phyloP scores from a whole-genome alignment of 169 alveolate species.

The Plasmodium sp. region DNA sequence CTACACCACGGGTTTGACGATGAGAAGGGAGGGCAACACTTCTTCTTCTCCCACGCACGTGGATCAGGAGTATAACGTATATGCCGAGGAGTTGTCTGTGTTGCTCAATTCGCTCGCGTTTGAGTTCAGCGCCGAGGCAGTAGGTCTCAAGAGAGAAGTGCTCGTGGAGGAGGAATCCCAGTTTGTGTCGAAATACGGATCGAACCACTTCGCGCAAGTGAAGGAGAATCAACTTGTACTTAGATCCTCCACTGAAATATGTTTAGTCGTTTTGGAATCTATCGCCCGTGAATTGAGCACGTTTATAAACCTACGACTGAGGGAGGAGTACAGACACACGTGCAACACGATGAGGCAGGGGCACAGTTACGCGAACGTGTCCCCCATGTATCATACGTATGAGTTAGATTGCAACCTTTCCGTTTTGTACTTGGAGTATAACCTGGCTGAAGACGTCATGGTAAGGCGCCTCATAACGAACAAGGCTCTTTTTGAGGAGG shows the following conservation, averaged over 20 bases:
- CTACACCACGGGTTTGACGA: conserved; percentile 22
- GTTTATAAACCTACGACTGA: conserved; percentile 25
- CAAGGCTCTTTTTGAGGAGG: conserved; percentile 38
- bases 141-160: conserved; percentile 11
- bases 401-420: conserved; percentile 65
- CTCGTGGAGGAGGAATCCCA: conserved; percentile 6
- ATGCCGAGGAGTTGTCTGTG: conserved; percentile 68
- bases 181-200: not conserved
- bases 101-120: conserved; percentile 32
- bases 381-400: conserved; percentile 45
- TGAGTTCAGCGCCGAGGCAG: conserved; percentile 27
- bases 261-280: conserved; percentile 29
- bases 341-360: conserved; percentile 14
- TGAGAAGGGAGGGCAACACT: not conserved
- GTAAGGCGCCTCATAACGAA: conserved; percentile 10
- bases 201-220: conserved; percentile 12
- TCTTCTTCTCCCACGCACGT: not conserved
- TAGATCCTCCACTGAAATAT: conserved; percentile 24
- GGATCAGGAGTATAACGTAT: conserved; percentile 7
- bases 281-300: conserved; percentile 23
- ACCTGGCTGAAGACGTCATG: not conserved
- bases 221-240: conserved; percentile 19
- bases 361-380: conserved; percentile 36
- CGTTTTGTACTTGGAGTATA: conserved; percentile 13
- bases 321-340: not conserved